phyloP scores from a whole-genome alignment of 257 asterid genomes.

The Solanum piurae region DNA sequence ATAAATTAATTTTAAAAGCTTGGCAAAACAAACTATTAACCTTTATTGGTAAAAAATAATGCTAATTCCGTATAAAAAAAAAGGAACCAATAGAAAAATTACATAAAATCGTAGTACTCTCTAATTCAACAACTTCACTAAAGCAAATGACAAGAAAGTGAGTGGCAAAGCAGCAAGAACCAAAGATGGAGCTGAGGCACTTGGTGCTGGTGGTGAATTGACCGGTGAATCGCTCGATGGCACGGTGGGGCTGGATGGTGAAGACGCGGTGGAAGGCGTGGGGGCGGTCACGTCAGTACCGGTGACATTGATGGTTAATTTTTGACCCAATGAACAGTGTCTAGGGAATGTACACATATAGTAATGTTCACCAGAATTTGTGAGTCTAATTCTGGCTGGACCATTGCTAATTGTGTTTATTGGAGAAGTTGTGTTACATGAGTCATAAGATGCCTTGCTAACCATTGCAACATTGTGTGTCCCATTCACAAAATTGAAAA shows the following conservation, averaged over 20 bases:
- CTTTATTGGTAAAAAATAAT: not conserved
- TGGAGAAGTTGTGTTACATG: slow-evolving; percentile 40
- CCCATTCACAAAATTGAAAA: slow-evolving; percentile 9
- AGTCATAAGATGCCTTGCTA: slow-evolving; percentile 28
- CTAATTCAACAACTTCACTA: slow-evolving; percentile 33
- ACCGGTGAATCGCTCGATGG: not conserved
- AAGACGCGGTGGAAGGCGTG: slow-evolving; percentile 10
- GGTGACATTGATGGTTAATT: slow-evolving; percentile 57
- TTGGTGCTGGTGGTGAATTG: slow-evolving; percentile 15
- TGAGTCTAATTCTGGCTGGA: slow-evolving; percentile 56
- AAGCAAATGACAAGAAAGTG: slow-evolving; percentile 50
- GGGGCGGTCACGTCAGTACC: slow-evolving; percentile 13
- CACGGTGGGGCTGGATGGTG: slow-evolving; percentile 14
- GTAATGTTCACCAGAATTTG: slow-evolving; percentile 48
- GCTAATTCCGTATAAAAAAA: not conserved
- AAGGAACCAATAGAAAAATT: not conserved
- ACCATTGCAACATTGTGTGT: slow-evolving; percentile 42
- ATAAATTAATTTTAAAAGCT: too few species aligned
- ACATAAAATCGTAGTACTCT: not conserved
- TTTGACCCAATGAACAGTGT: slow-evolving; percentile 57
- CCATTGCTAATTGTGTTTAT: slow-evolving; percentile 13
- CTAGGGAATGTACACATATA: slow-evolving; percentile 46
- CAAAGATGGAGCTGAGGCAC: slow-evolving; percentile 37
- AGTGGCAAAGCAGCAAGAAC: slow-evolving; percentile 36
- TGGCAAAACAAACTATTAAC: not conserved